A percentile compares a stretch with the other conserved stretches of the same genome.
These are phyloP conservation scores for Aspergillus bridgeri DNA, from an alignment of 495 filamentous ascomycete species.

Conservation along the genomic window DNA sequence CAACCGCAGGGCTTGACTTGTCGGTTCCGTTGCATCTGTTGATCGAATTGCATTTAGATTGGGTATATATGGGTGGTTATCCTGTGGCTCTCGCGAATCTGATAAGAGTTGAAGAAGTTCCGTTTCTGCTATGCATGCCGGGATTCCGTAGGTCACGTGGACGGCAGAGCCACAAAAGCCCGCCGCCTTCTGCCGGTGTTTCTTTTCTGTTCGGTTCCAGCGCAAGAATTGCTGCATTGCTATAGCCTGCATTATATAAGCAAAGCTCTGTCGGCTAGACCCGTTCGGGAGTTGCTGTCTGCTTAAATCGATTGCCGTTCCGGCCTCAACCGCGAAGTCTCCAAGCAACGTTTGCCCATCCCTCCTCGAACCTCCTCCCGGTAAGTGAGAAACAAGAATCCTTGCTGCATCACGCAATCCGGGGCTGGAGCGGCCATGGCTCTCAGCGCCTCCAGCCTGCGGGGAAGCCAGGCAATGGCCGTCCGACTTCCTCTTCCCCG, in stretches of 20 bases:
- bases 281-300: background rate
- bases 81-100: background rate
- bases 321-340: background rate
- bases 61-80: background rate
- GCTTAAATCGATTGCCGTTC: background rate
- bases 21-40: background rate
- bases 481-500: background rate
- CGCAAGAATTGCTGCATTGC: background rate
- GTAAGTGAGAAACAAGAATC: background rate
- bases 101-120: background rate
- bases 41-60: background rate
- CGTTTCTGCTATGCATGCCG: background rate
- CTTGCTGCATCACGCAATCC: background rate
- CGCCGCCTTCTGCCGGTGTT: too few relatives aligned
- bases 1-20: background rate
- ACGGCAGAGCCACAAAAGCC: too few relatives aligned
- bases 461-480: background rate
- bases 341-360: background rate
- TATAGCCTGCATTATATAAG: background rate
- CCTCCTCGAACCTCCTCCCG: background rate
- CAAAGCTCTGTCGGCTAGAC: background rate
- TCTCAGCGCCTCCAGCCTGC: background rate
- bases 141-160: background rate
- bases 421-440: background rate
- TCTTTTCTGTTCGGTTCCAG: too few relatives aligned